Percentiles rank a stretch among this genome's conserved stretches.
Conservation (phyloP, 2,329 filamentous ascomycete genomes). For the Zasmidium citrigriseum region DNA sequence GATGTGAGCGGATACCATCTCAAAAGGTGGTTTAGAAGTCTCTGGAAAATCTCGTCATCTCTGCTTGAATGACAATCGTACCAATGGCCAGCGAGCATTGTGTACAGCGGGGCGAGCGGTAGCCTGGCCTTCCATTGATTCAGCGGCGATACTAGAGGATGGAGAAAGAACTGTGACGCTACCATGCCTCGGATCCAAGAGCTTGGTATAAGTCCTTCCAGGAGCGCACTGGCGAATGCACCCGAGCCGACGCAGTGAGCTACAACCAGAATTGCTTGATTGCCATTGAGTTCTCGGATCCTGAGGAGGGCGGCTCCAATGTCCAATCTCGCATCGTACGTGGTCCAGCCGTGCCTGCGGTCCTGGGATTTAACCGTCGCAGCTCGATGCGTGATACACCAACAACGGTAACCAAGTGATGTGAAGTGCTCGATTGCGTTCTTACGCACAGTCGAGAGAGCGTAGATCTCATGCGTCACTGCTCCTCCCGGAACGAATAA, state of each 20-base stretch:
- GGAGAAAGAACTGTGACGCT: neutral
- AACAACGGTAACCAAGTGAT: constrained; percentile 61
- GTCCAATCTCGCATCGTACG: constrained; percentile 62
- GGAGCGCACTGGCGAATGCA: constrained; percentile 42
- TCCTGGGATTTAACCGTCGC: constrained; percentile 54
- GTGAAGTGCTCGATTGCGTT: constrained; percentile 66
- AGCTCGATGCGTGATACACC: constrained; percentile 60
- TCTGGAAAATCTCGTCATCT: constrained; percentile 51
- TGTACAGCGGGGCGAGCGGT: constrained; percentile 51
- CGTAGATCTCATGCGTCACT: constrained; percentile 65
- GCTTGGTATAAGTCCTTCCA: neutral
- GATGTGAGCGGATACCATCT: constrained; percentile 58
- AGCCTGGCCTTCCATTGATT: constrained; percentile 51
- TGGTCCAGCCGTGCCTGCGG: constrained; percentile 53
- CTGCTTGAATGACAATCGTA: constrained; percentile 52
- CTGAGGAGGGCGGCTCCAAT: constrained; percentile 56
- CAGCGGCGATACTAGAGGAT: neutral
- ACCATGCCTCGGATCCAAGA: neutral
- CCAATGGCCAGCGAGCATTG: constrained; percentile 53
- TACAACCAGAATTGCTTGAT: constrained; percentile 54
- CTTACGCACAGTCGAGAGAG: constrained; percentile 63
- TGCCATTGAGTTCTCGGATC: neutral
- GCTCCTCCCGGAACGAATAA: constrained; percentile 65
- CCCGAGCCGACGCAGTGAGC: constrained; percentile 67
- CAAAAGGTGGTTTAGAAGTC: constrained; percentile 31